phyloP scores from a whole-genome alignment of 1,284 basidiomycete species.

The Tetrapyrgos nigripes region DNA sequence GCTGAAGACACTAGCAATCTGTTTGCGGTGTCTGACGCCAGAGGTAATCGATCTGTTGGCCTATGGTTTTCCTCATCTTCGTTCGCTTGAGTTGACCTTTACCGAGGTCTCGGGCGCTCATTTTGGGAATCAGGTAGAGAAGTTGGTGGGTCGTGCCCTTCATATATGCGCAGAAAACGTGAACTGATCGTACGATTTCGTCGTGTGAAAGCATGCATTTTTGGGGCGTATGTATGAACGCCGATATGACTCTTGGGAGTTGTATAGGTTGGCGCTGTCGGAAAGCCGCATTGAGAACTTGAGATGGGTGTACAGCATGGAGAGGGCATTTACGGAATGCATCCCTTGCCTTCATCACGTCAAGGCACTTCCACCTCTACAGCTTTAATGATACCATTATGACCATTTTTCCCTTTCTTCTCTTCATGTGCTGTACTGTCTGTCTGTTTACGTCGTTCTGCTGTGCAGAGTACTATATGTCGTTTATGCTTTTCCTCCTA shows the following conservation, averaged over 20 bases:
- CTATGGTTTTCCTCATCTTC: constrained; percentile 32
- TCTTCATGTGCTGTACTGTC: background rate
- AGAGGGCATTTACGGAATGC: constrained; percentile 5
- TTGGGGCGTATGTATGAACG: background rate
- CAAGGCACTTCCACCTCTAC: background rate
- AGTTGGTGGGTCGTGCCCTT: background rate
- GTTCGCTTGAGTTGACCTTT: constrained; percentile 27
- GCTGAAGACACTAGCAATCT: constrained; percentile 35
- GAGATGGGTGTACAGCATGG: constrained; percentile 6
- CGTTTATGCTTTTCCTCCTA: no score
- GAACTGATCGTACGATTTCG: background rate
- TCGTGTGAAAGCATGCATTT: background rate
- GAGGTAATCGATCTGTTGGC: constrained; percentile 37
- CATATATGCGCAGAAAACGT: background rate
- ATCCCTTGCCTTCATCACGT: constrained; percentile 9
- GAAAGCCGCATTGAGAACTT: background rate
- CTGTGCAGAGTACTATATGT: background rate
- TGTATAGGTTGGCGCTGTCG: constrained; percentile 4
- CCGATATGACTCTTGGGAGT: background rate
- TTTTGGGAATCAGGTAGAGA: background rate
- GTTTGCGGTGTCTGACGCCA: constrained; percentile 36
- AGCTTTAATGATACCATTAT: background rate
- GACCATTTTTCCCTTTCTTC: no score
- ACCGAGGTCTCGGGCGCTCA: constrained; percentile 1
- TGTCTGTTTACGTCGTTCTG: background rate